Evolutionary conservation across 768 basidiomycete genomes (phyloP).

Genomic region (Cyathus striatus): DNA sequence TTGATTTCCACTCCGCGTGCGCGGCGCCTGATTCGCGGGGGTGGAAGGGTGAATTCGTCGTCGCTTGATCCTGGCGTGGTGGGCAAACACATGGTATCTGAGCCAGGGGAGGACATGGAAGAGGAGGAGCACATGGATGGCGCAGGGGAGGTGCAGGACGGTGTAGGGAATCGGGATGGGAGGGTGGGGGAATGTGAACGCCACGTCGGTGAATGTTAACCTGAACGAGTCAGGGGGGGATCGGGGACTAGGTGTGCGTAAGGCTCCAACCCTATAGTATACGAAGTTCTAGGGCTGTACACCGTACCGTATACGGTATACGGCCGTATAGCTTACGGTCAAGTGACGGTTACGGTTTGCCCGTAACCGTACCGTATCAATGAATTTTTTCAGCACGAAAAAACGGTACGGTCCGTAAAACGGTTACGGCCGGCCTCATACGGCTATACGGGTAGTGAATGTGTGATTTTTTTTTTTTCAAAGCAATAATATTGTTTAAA

Average conservation of each 20-base stretch:
- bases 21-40: constrained; percentile 23
- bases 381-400: too few species aligned
- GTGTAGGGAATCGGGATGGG: constrained; percentile 26
- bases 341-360: too few species aligned
- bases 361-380: too few species aligned
- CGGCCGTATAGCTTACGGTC: too few species aligned
- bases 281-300: too few species aligned
- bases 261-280: too few species aligned
- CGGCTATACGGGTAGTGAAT: too few species aligned
- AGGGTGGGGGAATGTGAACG: constrained; percentile 31
- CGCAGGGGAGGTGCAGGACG: constrained; percentile 25
- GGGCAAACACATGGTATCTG: constrained; percentile 24
- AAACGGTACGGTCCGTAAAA: too few species aligned
- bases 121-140: constrained; percentile 23
- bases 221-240: constrained; percentile 25
- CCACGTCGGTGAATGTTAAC: constrained; percentile 25
- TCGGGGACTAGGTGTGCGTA: constrained; percentile 12
- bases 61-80: constrained; percentile 55
- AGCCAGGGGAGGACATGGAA: constrained; percentile 33
- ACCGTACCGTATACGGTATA: too few species aligned
- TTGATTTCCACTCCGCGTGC: constrained; percentile 41
- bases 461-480: too few species aligned
- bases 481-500: too few species aligned
- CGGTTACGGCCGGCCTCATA: too few species aligned
- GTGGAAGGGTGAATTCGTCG: constrained; percentile 38